Evolutionary conservation across 2,329 filamentous ascomycete genomes (phyloP).

Genomic region (Eurotiales sp.): DNA sequence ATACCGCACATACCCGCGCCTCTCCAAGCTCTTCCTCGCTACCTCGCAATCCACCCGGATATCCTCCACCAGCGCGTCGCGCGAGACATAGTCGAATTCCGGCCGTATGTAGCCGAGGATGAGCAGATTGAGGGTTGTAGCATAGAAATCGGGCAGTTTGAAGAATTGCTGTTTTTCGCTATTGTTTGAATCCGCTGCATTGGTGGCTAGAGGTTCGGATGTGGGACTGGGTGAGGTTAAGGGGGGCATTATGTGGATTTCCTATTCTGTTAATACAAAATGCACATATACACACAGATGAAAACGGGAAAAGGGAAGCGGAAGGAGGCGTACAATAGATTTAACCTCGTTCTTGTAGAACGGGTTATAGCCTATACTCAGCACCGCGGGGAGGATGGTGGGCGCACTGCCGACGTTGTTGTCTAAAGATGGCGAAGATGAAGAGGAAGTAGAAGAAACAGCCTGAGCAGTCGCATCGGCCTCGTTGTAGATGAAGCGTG

Average conservation of each 20-base stretch:
- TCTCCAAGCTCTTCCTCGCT: conserved; percentile 65
- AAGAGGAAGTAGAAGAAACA: conserved; percentile 16
- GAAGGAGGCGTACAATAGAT: conserved; percentile 56
- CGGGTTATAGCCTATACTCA: conserved; percentile 95
- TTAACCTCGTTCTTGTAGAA: conserved; percentile 91
- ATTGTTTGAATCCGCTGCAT: background rate
- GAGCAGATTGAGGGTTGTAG: conserved; percentile 69
- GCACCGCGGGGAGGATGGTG: conserved; percentile 77
- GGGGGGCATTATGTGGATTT: conserved; percentile 80
- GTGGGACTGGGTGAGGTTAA: conserved; percentile 52
- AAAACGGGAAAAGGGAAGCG: too few relatives aligned
- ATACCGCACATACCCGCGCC: conserved; percentile 57
- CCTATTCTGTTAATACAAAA: conserved; percentile 38
- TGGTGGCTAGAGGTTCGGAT: conserved; percentile 16
- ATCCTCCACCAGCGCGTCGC: conserved; percentile 81
- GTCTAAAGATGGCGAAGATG: too few relatives aligned
- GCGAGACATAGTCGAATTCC: conserved; percentile 80
- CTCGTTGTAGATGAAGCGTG: conserved; percentile 25
- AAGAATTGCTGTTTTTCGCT: conserved; percentile 23
- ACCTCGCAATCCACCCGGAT: conserved; percentile 88
- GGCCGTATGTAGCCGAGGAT: conserved; percentile 85
- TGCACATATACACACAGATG: background rate
- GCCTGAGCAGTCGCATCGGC: conserved; percentile 13
- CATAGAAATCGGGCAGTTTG: conserved; percentile 73
- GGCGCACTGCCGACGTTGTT: too few relatives aligned